These are phyloP conservation scores for Amyloporia xantha DNA, from an alignment of 768 basidiomycete genomes.

Conservation along the genomic window DNA sequence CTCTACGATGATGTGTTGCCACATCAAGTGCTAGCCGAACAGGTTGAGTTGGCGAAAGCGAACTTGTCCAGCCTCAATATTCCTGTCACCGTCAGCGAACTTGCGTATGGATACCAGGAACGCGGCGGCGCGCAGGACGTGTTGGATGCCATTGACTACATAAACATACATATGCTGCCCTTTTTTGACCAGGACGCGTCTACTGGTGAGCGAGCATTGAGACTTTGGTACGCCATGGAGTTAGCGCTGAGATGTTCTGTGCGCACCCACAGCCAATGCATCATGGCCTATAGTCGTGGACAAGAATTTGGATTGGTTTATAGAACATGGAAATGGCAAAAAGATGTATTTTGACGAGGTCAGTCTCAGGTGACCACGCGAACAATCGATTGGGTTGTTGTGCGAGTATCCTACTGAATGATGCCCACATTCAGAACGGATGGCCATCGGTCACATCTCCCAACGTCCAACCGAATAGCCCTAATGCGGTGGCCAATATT, in stretches of 20 bases:
- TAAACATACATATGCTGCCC: slow-evolving; percentile 23
- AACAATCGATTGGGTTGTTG: not conserved
- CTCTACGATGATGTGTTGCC: slow-evolving; percentile 19
- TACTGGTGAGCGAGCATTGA: slow-evolving; percentile 31
- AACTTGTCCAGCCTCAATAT: slow-evolving; percentile 19
- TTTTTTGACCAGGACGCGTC: slow-evolving; percentile 37
- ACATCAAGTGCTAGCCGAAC: slow-evolving; percentile 15
- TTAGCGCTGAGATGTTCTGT: not conserved
- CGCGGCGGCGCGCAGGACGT: slow-evolving; percentile 22
- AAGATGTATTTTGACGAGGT: slow-evolving; percentile 75
- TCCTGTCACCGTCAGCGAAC: slow-evolving; percentile 22
- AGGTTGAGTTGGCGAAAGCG: slow-evolving; percentile 18
- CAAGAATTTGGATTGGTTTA: slow-evolving; percentile 61
- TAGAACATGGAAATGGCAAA: slow-evolving; percentile 55
- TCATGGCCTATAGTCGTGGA: slow-evolving; percentile 55
- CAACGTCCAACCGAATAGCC: slow-evolving; percentile 61
- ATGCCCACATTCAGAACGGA: slow-evolving; percentile 46
- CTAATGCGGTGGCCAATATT: slow-evolving; percentile 51
- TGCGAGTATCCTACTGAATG: no score
- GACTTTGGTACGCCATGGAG: not conserved
- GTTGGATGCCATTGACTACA: slow-evolving; percentile 20
- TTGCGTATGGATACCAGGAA: slow-evolving; percentile 22
- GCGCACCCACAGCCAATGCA: slow-evolving; percentile 33
- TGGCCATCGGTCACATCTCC: slow-evolving; percentile 65
- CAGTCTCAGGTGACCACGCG: slow-evolving; percentile 13